These are phyloP conservation scores for Pseudoturritis turrita DNA, from an alignment of 345 rosid genomes.

Conservation along the genomic window DNA sequence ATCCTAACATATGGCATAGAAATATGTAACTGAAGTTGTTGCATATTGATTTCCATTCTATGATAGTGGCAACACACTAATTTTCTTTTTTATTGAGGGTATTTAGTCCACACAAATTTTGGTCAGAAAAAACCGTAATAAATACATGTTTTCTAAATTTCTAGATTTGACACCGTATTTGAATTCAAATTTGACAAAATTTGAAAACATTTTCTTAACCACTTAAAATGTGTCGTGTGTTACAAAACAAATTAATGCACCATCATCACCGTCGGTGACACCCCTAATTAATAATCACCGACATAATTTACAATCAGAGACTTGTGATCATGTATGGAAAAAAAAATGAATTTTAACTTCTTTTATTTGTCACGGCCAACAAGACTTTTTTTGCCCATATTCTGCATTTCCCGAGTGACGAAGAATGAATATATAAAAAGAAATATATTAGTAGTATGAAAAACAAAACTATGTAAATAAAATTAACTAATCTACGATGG, in stretches of 20 bases:
- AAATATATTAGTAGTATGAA: not conserved
- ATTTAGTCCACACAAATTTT: not conserved
- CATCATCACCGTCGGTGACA: slow-evolving; percentile 3
- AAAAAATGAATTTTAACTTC: not conserved
- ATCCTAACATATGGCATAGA: not conserved
- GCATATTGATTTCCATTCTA: not conserved
- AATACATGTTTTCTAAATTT: too few species aligned
- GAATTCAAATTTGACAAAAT: not conserved
- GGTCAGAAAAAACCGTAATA: too few species aligned
- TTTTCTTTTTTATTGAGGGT: not conserved
- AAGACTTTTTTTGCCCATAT: not conserved
- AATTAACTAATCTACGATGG: slow-evolving; percentile 27
- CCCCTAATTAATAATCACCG: not conserved
- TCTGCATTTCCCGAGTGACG: not conserved
- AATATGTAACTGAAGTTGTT: not conserved
- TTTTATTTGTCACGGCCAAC: not conserved
- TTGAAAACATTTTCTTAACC: not conserved
- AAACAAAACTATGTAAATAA: not conserved
- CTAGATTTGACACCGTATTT: not conserved
- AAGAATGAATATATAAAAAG: not conserved
- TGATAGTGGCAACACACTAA: not conserved
- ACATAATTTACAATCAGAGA: not conserved
- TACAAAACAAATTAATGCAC: not conserved
- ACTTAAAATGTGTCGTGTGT: not conserved
- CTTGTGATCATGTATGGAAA: not conserved